These are phyloP conservation scores for Elaeis guineensis DNA, from an alignment of 176 grass and related monocot genomes.

Conservation along the genomic window DNA sequence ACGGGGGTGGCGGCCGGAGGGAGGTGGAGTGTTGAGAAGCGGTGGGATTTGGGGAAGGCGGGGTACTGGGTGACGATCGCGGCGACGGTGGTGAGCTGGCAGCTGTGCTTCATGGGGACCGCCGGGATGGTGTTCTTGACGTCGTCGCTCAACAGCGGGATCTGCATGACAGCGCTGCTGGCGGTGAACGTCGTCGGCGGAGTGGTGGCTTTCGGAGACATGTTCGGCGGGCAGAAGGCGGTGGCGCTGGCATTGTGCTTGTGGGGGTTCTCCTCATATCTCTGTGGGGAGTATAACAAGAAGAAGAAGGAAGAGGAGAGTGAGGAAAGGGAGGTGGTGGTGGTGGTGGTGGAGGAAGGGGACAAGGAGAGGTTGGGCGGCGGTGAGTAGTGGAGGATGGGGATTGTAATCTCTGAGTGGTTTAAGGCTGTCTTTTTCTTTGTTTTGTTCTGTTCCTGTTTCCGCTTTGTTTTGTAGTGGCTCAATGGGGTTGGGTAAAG, in stretches of 20 bases:
- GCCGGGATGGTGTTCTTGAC: conserved; percentile 87
- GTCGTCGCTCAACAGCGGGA: conserved; percentile 83
- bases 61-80: conserved; percentile 55
- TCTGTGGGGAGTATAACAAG: conserved; percentile 66
- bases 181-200: conserved; percentile 75
- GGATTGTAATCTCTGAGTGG: neutral
- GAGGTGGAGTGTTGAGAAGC: conserved; percentile 27
- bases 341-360: no score
- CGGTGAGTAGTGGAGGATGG: conserved; percentile 4
- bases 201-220: conserved; percentile 49
- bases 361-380: no score
- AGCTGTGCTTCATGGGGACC: conserved; percentile 89
- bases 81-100: conserved; percentile 60
- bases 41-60: conserved; percentile 43
- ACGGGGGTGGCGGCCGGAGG: conserved; percentile 39
- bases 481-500: no score
- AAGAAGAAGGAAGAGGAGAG: conserved; percentile 3
- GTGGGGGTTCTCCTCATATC: conserved; percentile 87
- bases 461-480: no score
- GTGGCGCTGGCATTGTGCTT: conserved; percentile 67
- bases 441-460: no score
- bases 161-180: conserved; percentile 91
- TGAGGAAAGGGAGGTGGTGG: conserved; percentile 18
- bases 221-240: conserved; percentile 60
- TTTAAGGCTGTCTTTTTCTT: no score